Conservation (phyloP, 805 yeast species). For the Candida xyloterini region DNA sequence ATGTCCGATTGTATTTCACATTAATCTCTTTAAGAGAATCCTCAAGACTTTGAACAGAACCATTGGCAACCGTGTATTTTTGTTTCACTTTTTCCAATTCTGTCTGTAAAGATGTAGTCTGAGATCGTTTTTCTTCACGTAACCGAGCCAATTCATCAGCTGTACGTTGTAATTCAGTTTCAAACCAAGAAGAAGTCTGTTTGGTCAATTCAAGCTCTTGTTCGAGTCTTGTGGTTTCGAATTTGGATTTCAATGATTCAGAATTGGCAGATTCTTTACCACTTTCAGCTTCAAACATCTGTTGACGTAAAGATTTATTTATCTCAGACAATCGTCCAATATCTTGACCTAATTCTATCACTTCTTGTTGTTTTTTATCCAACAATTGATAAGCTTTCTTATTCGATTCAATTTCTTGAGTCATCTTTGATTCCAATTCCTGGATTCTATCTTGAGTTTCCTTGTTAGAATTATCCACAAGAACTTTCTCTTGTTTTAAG, state of each 20-base stretch:
- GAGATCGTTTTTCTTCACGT: slow-evolving; percentile 30
- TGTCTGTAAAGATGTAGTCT: slow-evolving; percentile 31
- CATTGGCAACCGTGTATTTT: slow-evolving; percentile 27
- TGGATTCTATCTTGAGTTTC: background rate
- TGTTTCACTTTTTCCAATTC: slow-evolving; percentile 37
- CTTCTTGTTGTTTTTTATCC: slow-evolving; percentile 36
- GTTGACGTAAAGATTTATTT: slow-evolving; percentile 41
- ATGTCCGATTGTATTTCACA: slow-evolving; percentile 39
- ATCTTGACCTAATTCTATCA: slow-evolving; percentile 38
- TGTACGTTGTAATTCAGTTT: slow-evolving; percentile 32
- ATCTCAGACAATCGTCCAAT: slow-evolving; percentile 37
- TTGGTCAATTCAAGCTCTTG: slow-evolving; percentile 32
- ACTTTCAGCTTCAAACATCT: slow-evolving; percentile 37
- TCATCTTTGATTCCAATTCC: slow-evolving; percentile 13
- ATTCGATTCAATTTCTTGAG: slow-evolving; percentile 28
- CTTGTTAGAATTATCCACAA: slow-evolving; percentile 10
- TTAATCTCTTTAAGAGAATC: slow-evolving; percentile 38
- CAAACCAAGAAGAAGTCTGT: slow-evolving; percentile 35
- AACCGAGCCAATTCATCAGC: slow-evolving; percentile 28
- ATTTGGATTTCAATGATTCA: slow-evolving; percentile 26
- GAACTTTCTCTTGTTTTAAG: slow-evolving; percentile 21
- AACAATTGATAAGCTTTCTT: slow-evolving; percentile 34
- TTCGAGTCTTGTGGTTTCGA: slow-evolving; percentile 26
- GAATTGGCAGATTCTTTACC: slow-evolving; percentile 29
- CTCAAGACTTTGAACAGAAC: slow-evolving; percentile 32